These are phyloP conservation scores for Mrakia frigida DNA, from an alignment of 768 basidiomycete genomes.

Conservation along the genomic window DNA sequence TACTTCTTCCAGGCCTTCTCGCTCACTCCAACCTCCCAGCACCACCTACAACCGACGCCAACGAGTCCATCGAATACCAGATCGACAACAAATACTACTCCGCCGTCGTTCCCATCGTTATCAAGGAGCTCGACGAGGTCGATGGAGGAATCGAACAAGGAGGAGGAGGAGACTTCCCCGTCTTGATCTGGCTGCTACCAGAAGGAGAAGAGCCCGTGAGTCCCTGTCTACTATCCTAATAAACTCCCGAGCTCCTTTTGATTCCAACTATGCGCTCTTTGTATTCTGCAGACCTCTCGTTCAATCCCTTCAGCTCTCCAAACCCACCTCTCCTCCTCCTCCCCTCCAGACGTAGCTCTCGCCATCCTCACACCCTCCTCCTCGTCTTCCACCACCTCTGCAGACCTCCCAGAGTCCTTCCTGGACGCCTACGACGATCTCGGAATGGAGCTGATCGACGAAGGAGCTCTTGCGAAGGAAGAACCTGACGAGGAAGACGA, in stretches of 20 bases:
- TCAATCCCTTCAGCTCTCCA: slow-evolving; percentile 1
- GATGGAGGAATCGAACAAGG: not conserved
- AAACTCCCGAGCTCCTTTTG: not conserved
- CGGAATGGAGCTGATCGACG: slow-evolving; percentile 14
- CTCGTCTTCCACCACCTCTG: not conserved
- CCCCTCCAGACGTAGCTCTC: not conserved
- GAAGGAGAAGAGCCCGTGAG: not conserved
- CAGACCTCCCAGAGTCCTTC: not conserved
- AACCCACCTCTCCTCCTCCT: not conserved
- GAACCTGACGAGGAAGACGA: slow-evolving; percentile 6
- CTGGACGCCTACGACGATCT: slow-evolving; percentile 4
- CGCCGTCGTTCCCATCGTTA: slow-evolving; percentile 11
- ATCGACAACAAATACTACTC: slow-evolving; percentile 27
- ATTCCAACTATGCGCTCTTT: not conserved
- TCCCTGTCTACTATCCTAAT: not conserved
- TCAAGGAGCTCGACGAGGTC: not conserved
- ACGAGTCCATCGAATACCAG: not conserved
- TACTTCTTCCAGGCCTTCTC: not conserved
- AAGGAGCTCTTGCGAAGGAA: not conserved
- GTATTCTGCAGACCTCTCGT: not conserved
- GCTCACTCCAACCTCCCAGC: not conserved
- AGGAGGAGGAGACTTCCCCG: not conserved
- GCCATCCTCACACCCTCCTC: not conserved
- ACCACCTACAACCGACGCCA: not conserved
- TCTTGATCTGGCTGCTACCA: slow-evolving; percentile 14